Percentiles rank a stretch among this genome's conserved stretches.
These are phyloP conservation scores for Leccinum rimulosum DNA, from an alignment of 768 basidiomycete species.

Conservation along the genomic window DNA sequence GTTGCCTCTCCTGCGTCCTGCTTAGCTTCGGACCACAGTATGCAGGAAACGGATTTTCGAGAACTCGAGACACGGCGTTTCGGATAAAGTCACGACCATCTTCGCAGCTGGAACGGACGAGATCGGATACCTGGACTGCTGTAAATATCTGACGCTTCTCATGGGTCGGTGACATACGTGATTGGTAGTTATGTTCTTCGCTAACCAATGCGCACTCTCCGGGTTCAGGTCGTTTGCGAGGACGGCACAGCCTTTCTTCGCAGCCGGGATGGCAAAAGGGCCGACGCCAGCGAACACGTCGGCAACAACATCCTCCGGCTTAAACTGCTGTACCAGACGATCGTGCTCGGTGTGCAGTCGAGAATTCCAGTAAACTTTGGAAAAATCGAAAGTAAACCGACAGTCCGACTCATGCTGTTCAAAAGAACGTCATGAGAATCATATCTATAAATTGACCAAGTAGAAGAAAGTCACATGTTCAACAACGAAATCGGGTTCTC, in stretches of 20 bases:
- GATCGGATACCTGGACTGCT: constrained; percentile 51
- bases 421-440: constrained; percentile 1
- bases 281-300: constrained; percentile 98
- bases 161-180: constrained; percentile 48
- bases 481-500: constrained; percentile 82
- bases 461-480: constrained; percentile 63
- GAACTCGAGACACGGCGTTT: constrained; percentile 47
- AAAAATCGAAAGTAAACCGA: constrained; percentile 90
- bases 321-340: constrained; percentile 73
- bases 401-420: constrained; percentile 80
- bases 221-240: constrained; percentile 96
- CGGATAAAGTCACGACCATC: constrained; percentile 90
- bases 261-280: constrained; percentile 92
- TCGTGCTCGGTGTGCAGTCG: constrained; percentile 90
- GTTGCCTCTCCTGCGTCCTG: constrained; percentile 41
- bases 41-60: constrained; percentile 65
- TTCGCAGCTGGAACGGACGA: constrained; percentile 70
- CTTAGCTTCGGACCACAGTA: constrained; percentile 43
- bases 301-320: constrained; percentile 74
- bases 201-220: constrained; percentile 73
- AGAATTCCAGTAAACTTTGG: constrained; percentile 97
- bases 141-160: constrained; percentile 3
- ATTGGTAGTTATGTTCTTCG: constrained; percentile 71
- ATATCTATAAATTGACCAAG: neutral
- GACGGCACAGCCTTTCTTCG: constrained; percentile 85